phyloP scores from a whole-genome alignment of 1,284 basidiomycete species.

The Austropuccinia psidii region DNA sequence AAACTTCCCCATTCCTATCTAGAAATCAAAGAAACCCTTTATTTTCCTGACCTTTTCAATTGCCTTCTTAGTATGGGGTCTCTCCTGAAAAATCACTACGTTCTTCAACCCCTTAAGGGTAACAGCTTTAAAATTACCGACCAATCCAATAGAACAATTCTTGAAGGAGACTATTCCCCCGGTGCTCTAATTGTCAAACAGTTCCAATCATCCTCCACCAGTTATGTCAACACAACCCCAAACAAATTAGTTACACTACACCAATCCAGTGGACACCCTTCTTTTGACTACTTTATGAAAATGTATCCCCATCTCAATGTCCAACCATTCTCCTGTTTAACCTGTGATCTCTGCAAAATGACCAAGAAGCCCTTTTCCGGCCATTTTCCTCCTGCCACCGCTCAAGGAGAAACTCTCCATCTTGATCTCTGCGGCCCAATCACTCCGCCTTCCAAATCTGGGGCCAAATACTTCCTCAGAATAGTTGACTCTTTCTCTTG shows the following conservation, averaged over 20 bases:
- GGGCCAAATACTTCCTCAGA: background rate
- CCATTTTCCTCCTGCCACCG: background rate
- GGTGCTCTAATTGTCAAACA: background rate
- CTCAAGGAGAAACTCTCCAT: background rate
- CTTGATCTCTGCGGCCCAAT: slow-evolving; percentile 9
- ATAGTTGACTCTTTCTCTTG: background rate
- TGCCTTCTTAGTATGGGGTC: background rate
- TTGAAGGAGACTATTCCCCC: background rate
- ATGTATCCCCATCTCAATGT: background rate
- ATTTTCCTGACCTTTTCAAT: background rate
- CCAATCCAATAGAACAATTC: background rate
- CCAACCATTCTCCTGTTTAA: background rate
- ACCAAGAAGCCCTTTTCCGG: background rate
- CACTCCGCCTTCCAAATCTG: background rate
- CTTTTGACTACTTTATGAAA: background rate
- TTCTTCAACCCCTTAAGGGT: background rate
- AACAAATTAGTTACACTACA: background rate
- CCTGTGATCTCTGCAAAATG: background rate
- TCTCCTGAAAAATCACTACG: background rate
- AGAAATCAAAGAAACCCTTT: background rate
- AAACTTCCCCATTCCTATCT: background rate
- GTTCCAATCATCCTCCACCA: too few relatives aligned
- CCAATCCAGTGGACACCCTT: background rate
- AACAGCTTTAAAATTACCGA: background rate
- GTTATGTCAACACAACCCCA: background rate